These are phyloP conservation scores for Ceratocystis variospora DNA, from an alignment of 2,329 filamentous ascomycete genomes.

Conservation along the genomic window DNA sequence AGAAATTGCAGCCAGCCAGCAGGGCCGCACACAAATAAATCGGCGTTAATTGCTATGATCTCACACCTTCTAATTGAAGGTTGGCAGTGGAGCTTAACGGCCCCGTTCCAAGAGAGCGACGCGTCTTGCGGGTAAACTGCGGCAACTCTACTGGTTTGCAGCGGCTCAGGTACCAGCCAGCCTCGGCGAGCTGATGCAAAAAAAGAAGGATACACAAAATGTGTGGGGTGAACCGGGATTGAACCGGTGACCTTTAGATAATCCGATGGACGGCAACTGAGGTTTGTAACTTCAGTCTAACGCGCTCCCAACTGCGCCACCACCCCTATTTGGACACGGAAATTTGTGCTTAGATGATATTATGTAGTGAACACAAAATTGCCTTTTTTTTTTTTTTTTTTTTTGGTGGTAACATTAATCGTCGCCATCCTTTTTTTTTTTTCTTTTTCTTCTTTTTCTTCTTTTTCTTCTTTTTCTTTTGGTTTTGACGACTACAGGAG, in stretches of 20 bases:
- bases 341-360: too few relatives aligned
- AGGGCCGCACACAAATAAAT: not conserved
- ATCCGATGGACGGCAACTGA: constrained; percentile 10
- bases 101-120: not conserved
- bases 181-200: not conserved
- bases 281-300: constrained; percentile 19
- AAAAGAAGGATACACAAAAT: not conserved
- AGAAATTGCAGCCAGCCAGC: not conserved
- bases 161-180: not conserved
- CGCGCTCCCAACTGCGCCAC: constrained; percentile 19
- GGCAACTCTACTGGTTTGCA: not conserved
- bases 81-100: not conserved
- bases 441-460: too few relatives aligned
- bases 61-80: constrained; percentile 8
- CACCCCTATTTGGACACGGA: not conserved
- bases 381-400: not conserved
- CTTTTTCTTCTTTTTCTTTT: too few relatives aligned
- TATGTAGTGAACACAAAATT: not conserved
- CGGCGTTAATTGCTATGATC: not conserved
- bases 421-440: too few relatives aligned
- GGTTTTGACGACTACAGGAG: too few relatives aligned
- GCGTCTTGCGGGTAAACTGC: not conserved
- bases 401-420: too few relatives aligned
- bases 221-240: constrained; percentile 17
- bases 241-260: constrained; percentile 20